These are phyloP conservation scores for Trichoderma atroviride DNA, from an alignment of 2,329 filamentous ascomycete species.

Conservation along the genomic window DNA sequence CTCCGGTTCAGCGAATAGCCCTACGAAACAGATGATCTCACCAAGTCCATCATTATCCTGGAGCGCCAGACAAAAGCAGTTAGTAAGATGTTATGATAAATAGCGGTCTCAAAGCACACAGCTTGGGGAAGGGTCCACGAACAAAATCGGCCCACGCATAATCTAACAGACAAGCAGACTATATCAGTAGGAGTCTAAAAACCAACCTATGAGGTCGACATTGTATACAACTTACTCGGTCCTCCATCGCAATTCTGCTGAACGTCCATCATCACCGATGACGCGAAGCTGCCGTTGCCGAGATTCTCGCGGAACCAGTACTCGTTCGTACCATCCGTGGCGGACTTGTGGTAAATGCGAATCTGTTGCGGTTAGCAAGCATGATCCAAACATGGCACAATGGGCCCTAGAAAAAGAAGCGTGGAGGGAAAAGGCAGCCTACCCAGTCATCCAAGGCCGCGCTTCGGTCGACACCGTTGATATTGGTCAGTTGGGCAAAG, in stretches of 20 bases:
- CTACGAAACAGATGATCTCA: neutral
- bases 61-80: neutral
- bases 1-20: neutral
- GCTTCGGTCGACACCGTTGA: too few species aligned
- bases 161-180: too few species aligned
- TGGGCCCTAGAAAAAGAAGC: neutral
- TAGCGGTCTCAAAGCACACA: neutral
- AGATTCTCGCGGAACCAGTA: slow-evolving; percentile 10
- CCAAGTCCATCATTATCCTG: slow-evolving; percentile 9
- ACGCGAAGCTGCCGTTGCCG: neutral
- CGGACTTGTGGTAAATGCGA: neutral
- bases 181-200: neutral
- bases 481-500: slow-evolving; percentile 6
- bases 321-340: slow-evolving; percentile 5
- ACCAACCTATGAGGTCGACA: neutral
- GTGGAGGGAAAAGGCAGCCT: too few species aligned
- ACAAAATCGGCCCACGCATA: slow-evolving; percentile 2
- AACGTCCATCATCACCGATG: neutral
- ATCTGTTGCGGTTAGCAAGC: neutral
- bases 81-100: neutral
- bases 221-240: neutral
- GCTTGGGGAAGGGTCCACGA: neutral
- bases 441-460: too few species aligned
- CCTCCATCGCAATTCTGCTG: slow-evolving; percentile 6
- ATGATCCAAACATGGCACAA: neutral